Evolutionary conservation across 495 filamentous ascomycete genomes (phyloP).

Genomic region (Pseudomonodictys pantanalensis): DNA sequence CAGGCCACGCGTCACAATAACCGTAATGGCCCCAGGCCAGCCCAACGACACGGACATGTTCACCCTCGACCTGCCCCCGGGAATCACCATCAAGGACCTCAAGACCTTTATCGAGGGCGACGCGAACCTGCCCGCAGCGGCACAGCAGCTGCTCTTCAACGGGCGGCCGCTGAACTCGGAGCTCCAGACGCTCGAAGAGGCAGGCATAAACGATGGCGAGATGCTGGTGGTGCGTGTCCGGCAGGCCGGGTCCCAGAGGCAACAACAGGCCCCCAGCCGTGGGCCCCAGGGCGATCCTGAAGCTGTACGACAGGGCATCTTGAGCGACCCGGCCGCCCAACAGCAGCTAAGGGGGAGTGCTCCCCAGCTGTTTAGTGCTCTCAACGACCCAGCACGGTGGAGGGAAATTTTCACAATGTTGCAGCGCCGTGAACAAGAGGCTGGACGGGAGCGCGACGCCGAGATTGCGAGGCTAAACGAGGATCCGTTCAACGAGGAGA

Average conservation of each 20-base stretch:
- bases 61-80: slow-evolving; percentile 75
- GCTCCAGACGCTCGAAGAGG: slow-evolving; percentile 71
- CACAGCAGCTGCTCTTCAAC: slow-evolving; percentile 83
- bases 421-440: slow-evolving; percentile 63
- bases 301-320: slow-evolving; percentile 72
- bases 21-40: slow-evolving; percentile 69
- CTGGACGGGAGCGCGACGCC: slow-evolving; percentile 71
- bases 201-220: slow-evolving; percentile 83
- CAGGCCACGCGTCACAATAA: slow-evolving; percentile 76
- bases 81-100: slow-evolving; percentile 81
- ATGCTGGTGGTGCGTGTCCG: slow-evolving; percentile 82
- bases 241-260: slow-evolving; percentile 23
- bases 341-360: slow-evolving; percentile 64
- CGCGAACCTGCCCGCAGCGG: slow-evolving; percentile 53
- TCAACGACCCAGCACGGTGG: slow-evolving; percentile 78
- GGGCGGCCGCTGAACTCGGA: slow-evolving; percentile 76
- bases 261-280: no score
- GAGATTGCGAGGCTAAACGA: slow-evolving; percentile 77
- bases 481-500: slow-evolving; percentile 87
- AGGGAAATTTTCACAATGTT: slow-evolving; percentile 63
- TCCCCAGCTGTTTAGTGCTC: slow-evolving; percentile 70
- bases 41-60: slow-evolving; percentile 71
- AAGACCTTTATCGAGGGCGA: slow-evolving; percentile 75
- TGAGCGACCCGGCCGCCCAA: slow-evolving; percentile 72
- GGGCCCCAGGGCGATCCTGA: no score